Base-by-base conservation (phyloP, 306 rosid genomes). In the Cicer bijugum region DNA sequence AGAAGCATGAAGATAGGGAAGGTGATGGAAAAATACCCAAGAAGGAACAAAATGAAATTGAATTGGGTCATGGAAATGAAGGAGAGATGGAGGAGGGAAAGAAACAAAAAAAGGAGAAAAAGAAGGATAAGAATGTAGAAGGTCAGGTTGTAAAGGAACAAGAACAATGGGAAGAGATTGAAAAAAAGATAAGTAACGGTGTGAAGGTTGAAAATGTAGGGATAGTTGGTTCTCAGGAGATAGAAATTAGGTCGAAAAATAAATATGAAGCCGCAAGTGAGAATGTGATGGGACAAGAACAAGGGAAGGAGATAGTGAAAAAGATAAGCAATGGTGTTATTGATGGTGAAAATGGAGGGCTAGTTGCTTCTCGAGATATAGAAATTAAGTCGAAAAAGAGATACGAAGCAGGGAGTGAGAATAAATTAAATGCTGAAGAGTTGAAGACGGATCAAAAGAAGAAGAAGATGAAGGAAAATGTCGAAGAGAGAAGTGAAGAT, bases 41-140 rank as follows among this genome's bases (percentile, higher is more conserved):
- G 0, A 11, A 8, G 37, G 73, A 37, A 19, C 10, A 57, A 39
- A 59, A 68, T 58, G 57, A 12, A 37, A 46, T 12, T 10, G 6
- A 14, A 33, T 61, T 20, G 0, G 43, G 62, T 10, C 38, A 3
- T 1, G 45, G 16, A 6, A 28, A 20, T 37, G 17, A 7, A 8
- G 78, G 43, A 28, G 62, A 9, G 11, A 51, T n/a, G 19, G 68
- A 50, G 60, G 69, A 74, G 65, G 65, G 45, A 12, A 68, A 71
- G 71, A 74, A 78, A 16, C 64, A 37, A n/a, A 59, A 11, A 35
- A 33, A 12, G 44, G 16, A 28, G 48, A 8, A 53, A 12, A 69
- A 35, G 60, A 69, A 47, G 43, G 58, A 48, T 20, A 67, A 46
- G 15, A 62, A 1, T n/a, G 2, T 62, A 47, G 63, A 79, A 43